These are phyloP conservation scores for Fragosphaeria purpurea DNA, from an alignment of 2,329 filamentous ascomycete species.

Conservation along the genomic window DNA sequence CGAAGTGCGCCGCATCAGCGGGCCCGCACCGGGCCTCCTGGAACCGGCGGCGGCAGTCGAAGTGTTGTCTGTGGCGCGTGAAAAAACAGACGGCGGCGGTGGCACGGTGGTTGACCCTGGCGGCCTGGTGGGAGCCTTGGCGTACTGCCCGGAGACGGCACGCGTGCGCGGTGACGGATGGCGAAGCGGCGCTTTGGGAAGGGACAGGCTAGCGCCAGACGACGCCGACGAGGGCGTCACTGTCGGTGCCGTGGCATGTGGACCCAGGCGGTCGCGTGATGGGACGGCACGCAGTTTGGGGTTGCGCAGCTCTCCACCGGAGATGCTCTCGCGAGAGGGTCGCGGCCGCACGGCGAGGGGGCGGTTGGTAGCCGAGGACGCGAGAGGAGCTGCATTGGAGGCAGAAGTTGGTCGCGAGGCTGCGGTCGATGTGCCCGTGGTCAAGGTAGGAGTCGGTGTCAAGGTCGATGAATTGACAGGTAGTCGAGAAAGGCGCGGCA, in stretches of 20 bases:
- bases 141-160: slow-evolving; percentile 13
- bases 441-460: neutral
- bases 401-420: neutral
- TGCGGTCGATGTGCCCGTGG: neutral
- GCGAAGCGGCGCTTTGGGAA: slow-evolving; percentile 2
- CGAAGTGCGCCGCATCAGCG: slow-evolving; percentile 10
- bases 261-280: slow-evolving; percentile 29
- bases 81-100: neutral
- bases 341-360: slow-evolving; percentile 11
- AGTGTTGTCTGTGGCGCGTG: neutral
- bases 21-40: slow-evolving; percentile 5
- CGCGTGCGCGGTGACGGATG: slow-evolving; percentile 9
- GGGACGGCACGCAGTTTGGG: slow-evolving; percentile 31
- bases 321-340: slow-evolving; percentile 14
- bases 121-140: neutral
- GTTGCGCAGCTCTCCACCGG: slow-evolving; percentile 24
- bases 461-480: slow-evolving; percentile 2
- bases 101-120: neutral
- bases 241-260: slow-evolving; percentile 4
- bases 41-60: slow-evolving; percentile 2
- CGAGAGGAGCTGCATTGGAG: neutral
- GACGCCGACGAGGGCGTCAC: neutral
- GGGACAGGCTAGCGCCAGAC: neutral
- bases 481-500: slow-evolving; percentile 12
- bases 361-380: neutral